Evolutionary conservation across 179 eudicot genomes (phyloP).

Genomic region (Camellia oleifera): DNA sequence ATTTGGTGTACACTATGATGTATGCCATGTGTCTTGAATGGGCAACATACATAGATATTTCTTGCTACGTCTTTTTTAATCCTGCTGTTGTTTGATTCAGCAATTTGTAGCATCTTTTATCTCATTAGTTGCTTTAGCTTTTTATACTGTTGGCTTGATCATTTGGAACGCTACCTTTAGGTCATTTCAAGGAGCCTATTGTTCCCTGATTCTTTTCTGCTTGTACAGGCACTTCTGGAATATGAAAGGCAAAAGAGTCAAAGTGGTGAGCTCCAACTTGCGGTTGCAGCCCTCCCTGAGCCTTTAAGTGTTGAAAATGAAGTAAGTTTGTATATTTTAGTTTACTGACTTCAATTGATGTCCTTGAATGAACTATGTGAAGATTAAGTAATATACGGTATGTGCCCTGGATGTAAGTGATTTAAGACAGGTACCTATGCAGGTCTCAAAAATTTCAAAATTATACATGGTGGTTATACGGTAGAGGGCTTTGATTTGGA

Average conservation of each 20-base stretch:
- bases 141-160: background rate
- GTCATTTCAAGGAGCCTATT: background rate
- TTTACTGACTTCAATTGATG: background rate
- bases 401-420: background rate
- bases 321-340: slow-evolving; percentile 26
- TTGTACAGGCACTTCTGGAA: slow-evolving; percentile 64
- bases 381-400: background rate
- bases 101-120: background rate
- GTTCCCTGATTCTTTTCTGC: background rate
- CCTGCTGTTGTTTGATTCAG: background rate
- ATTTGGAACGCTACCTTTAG: background rate
- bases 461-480: background rate
- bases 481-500: background rate
- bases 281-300: slow-evolving; percentile 43
- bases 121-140: background rate
- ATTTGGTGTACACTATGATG: too few relatives aligned
- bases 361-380: background rate
- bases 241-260: slow-evolving; percentile 60
- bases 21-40: too few relatives aligned
- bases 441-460: background rate
- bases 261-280: slow-evolving; percentile 59
- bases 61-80: background rate
- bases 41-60: background rate
- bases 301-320: slow-evolving; percentile 46
- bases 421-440: background rate